Conservation (phyloP, 306 rosid genomes). For the Corylus avellana region DNA sequence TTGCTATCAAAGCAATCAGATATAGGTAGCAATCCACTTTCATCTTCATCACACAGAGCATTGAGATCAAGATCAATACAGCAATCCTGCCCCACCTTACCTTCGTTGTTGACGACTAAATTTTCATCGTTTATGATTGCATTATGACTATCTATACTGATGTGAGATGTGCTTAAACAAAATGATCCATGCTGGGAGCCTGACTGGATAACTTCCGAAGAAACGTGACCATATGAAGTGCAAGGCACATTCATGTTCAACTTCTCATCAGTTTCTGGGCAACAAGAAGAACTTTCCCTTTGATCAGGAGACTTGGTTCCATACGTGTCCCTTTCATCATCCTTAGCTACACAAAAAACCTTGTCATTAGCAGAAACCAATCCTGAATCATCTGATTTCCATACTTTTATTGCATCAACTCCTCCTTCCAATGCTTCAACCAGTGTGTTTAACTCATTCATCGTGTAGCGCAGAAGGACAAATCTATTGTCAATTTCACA, state of each 20-base stretch:
- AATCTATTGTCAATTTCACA: conserved; percentile 54
- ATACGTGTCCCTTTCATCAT: conserved; percentile 30
- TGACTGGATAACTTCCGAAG: conserved; percentile 63
- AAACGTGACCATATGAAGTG: conserved; percentile 50
- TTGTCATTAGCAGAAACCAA: conserved; percentile 36
- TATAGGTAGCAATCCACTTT: conserved; percentile 29
- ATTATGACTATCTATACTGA: conserved; percentile 43
- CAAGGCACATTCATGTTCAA: conserved; percentile 41
- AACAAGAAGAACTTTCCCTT: conserved; percentile 40
- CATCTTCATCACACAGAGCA: conserved; percentile 41
- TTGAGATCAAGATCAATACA: conserved; percentile 61
- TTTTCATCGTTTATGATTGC: conserved; percentile 25
- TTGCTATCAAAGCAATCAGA: conserved; percentile 39
- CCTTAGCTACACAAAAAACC: conserved; percentile 35
- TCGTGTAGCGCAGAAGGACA: conserved; percentile 60
- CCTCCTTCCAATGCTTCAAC: conserved; percentile 73
- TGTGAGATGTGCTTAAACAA: conserved; percentile 40
- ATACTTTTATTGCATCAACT: conserved; percentile 40
- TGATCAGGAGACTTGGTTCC: conserved; percentile 25
- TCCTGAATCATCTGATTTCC: conserved; percentile 41
- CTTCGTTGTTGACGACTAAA: conserved; percentile 31
- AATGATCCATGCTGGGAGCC: conserved; percentile 46
- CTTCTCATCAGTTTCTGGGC: conserved; percentile 42
- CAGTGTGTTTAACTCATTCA: conserved; percentile 55
- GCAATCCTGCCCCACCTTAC: conserved; percentile 39